Percentiles rank a stretch among this genome's conserved stretches.
Evolutionary conservation across 345 rosid species (phyloP).

Genomic region (Iberis pinnata): DNA sequence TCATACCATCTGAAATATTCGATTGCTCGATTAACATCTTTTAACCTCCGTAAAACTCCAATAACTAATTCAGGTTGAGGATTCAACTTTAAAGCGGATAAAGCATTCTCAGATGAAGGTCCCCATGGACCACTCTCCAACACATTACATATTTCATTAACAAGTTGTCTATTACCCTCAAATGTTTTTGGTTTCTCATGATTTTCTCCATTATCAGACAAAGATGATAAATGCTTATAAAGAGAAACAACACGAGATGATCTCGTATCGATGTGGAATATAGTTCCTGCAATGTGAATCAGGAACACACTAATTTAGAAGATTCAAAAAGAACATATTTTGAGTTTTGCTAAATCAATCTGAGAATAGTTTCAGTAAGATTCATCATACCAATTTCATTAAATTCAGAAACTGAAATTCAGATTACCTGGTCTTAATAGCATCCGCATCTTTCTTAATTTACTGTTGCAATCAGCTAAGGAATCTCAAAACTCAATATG

Average conservation of each 20-base stretch:
- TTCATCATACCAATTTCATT: neutral
- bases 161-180: constrained; percentile 31
- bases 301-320: neutral
- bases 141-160: constrained; percentile 48
- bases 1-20: constrained; percentile 73
- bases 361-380: neutral
- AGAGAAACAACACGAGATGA: constrained; percentile 16
- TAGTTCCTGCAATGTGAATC: constrained; percentile 34
- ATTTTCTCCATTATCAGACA: constrained; percentile 27
- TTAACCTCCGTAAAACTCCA: constrained; percentile 58
- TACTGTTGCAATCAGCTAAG: neutral
- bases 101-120: constrained; percentile 47
- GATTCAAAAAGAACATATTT: no score
- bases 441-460: constrained; percentile 15
- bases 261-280: constrained; percentile 12
- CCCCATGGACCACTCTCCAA: constrained; percentile 73
- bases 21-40: constrained; percentile 52
- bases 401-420: neutral
- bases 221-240: constrained; percentile 34
- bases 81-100: constrained; percentile 41
- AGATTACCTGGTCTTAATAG: constrained; percentile 22
- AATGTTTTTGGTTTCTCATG: constrained; percentile 32
- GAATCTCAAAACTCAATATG: constrained; percentile 3
- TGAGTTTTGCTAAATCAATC: no score
- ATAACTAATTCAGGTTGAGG: constrained; percentile 55